phyloP scores from a whole-genome alignment of 2,329 filamentous ascomycete species.

The Trichoderma breve region DNA sequence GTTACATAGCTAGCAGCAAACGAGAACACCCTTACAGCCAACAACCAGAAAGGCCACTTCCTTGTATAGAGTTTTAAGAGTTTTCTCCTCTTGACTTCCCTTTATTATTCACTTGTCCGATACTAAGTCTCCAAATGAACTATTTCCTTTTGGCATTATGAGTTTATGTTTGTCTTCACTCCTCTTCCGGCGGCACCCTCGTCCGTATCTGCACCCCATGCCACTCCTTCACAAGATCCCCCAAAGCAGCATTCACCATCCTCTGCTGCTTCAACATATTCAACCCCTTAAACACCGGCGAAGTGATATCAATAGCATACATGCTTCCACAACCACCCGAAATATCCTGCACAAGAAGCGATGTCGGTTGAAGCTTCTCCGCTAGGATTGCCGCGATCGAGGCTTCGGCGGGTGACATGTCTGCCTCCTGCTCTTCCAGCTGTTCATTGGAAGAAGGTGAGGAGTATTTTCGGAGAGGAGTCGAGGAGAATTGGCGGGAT shows the following conservation, averaged over 20 bases:
- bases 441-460: conserved; percentile 5
- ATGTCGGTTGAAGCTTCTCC: conserved; percentile 49
- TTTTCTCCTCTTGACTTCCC: too few species aligned
- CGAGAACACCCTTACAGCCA: too few species aligned
- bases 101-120: too few species aligned
- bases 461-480: neutral
- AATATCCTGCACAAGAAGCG: conserved; percentile 70
- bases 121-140: neutral
- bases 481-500: conserved; percentile 2
- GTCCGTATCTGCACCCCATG: conserved; percentile 81
- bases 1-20: too few species aligned
- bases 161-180: neutral
- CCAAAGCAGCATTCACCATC: conserved; percentile 72
- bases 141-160: too few species aligned
- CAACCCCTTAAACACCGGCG: conserved; percentile 66
- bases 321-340: conserved; percentile 83
- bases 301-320: conserved; percentile 79
- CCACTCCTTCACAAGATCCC: conserved; percentile 75
- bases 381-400: conserved; percentile 56
- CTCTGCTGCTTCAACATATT: conserved; percentile 78
- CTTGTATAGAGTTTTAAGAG: too few species aligned
- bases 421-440: conserved; percentile 23
- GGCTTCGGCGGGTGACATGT: conserved; percentile 52
- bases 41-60: too few species aligned
- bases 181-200: conserved; percentile 41